Conservation (phyloP, 345 rosid species). For the Melastoma malabathricum region DNA sequence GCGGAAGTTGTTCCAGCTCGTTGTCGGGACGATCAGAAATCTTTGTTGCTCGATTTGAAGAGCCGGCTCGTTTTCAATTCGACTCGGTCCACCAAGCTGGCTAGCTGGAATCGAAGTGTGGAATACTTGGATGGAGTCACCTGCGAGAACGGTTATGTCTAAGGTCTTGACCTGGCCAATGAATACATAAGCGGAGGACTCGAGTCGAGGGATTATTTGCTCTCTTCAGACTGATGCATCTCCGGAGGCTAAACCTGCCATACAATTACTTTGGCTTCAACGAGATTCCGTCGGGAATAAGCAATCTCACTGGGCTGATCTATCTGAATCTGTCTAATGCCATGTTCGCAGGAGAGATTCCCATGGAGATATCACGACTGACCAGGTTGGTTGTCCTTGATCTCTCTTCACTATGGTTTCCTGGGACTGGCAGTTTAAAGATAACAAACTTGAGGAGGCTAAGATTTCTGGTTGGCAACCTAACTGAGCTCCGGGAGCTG, state of each 20-base stretch:
- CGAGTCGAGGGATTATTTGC: constrained; percentile 17
- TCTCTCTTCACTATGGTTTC: constrained; percentile 11
- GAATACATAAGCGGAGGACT: constrained; percentile 20
- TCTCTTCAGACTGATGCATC: constrained; percentile 27
- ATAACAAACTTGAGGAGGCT: constrained; percentile 25
- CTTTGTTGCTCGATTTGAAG: constrained; percentile 21
- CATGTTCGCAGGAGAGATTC: constrained; percentile 24
- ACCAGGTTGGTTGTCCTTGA: constrained; percentile 28
- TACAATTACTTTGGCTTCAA: constrained; percentile 15
- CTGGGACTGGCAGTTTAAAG: background rate
- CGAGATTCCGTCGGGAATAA: constrained; percentile 19
- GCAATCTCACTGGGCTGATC: constrained; percentile 14
- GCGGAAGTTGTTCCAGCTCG: constrained; percentile 6
- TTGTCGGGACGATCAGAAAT: constrained; percentile 25
- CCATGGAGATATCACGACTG: constrained; percentile 19
- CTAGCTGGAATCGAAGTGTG: constrained; percentile 13
- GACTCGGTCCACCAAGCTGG: constrained; percentile 7
- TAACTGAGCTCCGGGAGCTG: constrained; percentile 23
- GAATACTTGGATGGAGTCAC: constrained; percentile 33
- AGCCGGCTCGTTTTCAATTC: constrained; percentile 10
- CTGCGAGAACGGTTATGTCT: constrained; percentile 24
- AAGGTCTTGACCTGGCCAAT: constrained; percentile 24
- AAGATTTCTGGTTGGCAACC: constrained; percentile 10
- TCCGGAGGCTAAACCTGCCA: constrained; percentile 27
- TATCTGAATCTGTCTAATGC: constrained; percentile 23